Conservation (phyloP, 345 rosid species). For the Bruguiera gymnorhiza region DNA sequence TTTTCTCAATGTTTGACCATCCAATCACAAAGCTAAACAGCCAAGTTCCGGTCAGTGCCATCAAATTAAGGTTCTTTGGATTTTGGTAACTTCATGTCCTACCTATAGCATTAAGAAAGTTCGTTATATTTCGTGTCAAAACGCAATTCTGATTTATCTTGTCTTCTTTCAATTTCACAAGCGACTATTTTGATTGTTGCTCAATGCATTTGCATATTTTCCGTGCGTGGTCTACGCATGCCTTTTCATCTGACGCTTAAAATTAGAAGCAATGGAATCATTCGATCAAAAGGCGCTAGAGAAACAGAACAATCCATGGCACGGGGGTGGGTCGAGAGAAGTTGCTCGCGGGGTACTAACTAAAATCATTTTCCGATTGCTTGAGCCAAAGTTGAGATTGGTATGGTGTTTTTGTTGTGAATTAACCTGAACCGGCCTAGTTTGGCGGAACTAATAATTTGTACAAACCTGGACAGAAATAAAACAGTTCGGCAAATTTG, state of each 20-base stretch:
- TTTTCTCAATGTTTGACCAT: background rate
- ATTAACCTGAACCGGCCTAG: no score
- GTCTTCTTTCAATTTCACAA: no score
- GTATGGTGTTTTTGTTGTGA: no score
- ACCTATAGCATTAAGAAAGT: no score
- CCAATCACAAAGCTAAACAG: background rate
- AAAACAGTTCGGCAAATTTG: background rate
- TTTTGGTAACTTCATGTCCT: no score
- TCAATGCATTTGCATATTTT: no score
- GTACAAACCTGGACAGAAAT: background rate
- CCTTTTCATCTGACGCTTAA: slow-evolving; percentile 14
- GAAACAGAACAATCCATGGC: background rate
- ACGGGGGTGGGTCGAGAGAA: no score
- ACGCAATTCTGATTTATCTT: background rate
- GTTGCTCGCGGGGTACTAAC: no score
- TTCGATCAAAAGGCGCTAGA: slow-evolving; percentile 8
- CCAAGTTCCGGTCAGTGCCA: no score
- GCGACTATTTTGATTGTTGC: background rate
- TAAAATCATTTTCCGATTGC: background rate
- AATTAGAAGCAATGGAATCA: slow-evolving; percentile 5
- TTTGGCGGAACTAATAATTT: no score
- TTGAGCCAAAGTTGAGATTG: background rate
- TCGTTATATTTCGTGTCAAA: no score
- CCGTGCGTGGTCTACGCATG: slow-evolving; percentile 21
- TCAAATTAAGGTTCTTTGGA: background rate